Evolutionary conservation across 2,329 filamentous ascomycete species (phyloP).

Genomic region (Leptographium lundbergii): DNA sequence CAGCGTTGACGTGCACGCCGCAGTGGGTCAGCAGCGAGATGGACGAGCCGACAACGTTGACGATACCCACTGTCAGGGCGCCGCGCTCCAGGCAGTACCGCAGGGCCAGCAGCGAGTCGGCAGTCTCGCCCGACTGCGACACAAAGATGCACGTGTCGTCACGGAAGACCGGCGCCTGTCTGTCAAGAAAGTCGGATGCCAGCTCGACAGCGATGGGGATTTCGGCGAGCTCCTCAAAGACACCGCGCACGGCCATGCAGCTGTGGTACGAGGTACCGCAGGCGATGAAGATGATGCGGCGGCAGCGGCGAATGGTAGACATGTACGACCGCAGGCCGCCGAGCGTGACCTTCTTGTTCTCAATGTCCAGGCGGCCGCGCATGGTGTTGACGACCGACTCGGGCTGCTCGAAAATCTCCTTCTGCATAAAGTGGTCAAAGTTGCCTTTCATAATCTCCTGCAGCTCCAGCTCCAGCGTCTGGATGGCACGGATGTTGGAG

Average conservation of each 20-base stretch:
- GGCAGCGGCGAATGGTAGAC: slow-evolving; percentile 87
- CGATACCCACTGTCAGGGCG: slow-evolving; percentile 91
- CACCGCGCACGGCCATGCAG: slow-evolving; percentile 96
- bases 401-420: slow-evolving; percentile 99
- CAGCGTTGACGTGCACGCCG: slow-evolving; percentile 98
- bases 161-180: slow-evolving; percentile 94
- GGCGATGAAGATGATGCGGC: slow-evolving; percentile 96
- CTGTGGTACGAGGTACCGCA: slow-evolving; percentile 98
- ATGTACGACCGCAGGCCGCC: slow-evolving; percentile 96
- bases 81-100: slow-evolving; percentile 97
- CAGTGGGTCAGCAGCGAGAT: slow-evolving; percentile 98
- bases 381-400: slow-evolving; percentile 99
- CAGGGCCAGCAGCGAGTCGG: slow-evolving; percentile 92
- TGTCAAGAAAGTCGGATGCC: slow-evolving; percentile 94
- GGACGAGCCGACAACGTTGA: slow-evolving; percentile 96
- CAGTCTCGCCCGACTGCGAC: slow-evolving; percentile 96
- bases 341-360: slow-evolving; percentile 89
- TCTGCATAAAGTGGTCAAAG: slow-evolving; percentile 99
- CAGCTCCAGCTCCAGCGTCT: slow-evolving; percentile 96
- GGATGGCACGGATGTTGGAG: slow-evolving; percentile 94
- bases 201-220: slow-evolving; percentile 96
- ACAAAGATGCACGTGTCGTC: slow-evolving; percentile 99
- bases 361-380: slow-evolving; percentile 91
- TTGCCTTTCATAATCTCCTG: slow-evolving; percentile 99
- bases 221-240: slow-evolving; percentile 95